Conservation (phyloP, 768 basidiomycete species). For the Pleurotus cornucopiae region DNA sequence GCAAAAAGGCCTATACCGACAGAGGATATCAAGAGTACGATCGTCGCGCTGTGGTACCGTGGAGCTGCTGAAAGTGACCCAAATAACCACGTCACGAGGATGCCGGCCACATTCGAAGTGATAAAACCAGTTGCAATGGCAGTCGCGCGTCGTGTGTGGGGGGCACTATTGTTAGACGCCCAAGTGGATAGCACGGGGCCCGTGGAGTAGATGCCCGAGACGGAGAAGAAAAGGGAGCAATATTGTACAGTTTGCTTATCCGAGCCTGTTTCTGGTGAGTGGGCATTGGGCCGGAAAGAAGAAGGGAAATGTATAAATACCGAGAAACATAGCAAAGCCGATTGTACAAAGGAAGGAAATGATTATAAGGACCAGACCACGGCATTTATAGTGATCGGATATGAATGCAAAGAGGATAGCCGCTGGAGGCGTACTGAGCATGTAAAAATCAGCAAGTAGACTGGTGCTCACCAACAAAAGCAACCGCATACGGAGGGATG, state of each 20-base stretch:
- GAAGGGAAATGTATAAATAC: too few species aligned
- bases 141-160: constrained; percentile 53
- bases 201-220: constrained; percentile 45
- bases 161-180: constrained; percentile 58
- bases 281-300: too few species aligned
- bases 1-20: constrained; percentile 31
- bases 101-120: constrained; percentile 55
- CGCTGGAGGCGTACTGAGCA: not conserved
- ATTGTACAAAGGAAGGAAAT: constrained; percentile 29
- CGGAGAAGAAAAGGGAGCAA: constrained; percentile 50
- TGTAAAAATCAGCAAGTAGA: too few species aligned
- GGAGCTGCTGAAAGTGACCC: constrained; percentile 47
- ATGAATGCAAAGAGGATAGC: constrained; percentile 31
- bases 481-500: constrained; percentile 50
- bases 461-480: constrained; percentile 27
- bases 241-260: constrained; percentile 38
- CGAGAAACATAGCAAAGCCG: too few species aligned
- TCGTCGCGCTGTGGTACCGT: constrained; percentile 43
- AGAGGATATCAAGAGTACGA: constrained; percentile 34
- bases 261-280: constrained; percentile 22
- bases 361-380: constrained; percentile 43
- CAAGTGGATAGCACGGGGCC: constrained; percentile 54
- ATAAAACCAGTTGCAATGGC: constrained; percentile 53
- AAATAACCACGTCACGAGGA: constrained; percentile 25
- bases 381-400: constrained; percentile 49